These are phyloP conservation scores for Sclerotinia sclerotiorum DNA, from an alignment of 2,329 filamentous ascomycete genomes.

Conservation along the genomic window DNA sequence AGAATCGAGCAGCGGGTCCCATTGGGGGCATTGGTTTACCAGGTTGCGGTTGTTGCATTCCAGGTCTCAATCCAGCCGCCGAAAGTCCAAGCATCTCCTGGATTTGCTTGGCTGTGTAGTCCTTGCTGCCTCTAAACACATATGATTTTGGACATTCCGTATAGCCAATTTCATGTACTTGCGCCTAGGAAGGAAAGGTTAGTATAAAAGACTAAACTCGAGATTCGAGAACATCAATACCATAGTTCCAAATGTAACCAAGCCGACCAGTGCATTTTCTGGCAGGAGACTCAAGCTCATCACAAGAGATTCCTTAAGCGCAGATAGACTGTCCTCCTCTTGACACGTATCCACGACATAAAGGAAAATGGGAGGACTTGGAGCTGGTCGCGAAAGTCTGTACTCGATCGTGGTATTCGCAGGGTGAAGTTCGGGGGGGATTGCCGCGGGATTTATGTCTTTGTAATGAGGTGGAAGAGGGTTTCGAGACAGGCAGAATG, in stretches of 20 bases:
- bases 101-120: slow-evolving; percentile 98
- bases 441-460: slow-evolving; percentile 80
- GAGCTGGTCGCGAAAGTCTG: slow-evolving; percentile 74
- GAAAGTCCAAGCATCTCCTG: slow-evolving; percentile 95
- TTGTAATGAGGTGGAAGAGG: slow-evolving; percentile 83
- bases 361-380: slow-evolving; percentile 81
- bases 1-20: slow-evolving; percentile 83
- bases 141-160: slow-evolving; percentile 98
- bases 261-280: slow-evolving; percentile 75
- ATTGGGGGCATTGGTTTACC: slow-evolving; percentile 72
- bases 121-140: slow-evolving; percentile 96
- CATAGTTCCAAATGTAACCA: slow-evolving; percentile 93
- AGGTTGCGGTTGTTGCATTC: slow-evolving; percentile 65
- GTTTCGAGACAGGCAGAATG: slow-evolving; percentile 83
- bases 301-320: slow-evolving; percentile 81
- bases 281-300: slow-evolving; percentile 82
- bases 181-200: slow-evolving; percentile 57
- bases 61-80: slow-evolving; percentile 70
- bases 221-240: slow-evolving; percentile 48
- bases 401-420: slow-evolving; percentile 90
- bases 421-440: slow-evolving; percentile 79
- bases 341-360: slow-evolving; percentile 89
- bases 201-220: background rate
- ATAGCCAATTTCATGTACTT: slow-evolving; percentile 97
- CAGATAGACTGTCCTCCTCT: slow-evolving; percentile 80